A percentile compares a stretch with the other conserved stretches of the same genome.
These are phyloP conservation scores for Thelonectria blattea DNA, from an alignment of 2,329 filamentous ascomycete genomes.

Conservation along the genomic window DNA sequence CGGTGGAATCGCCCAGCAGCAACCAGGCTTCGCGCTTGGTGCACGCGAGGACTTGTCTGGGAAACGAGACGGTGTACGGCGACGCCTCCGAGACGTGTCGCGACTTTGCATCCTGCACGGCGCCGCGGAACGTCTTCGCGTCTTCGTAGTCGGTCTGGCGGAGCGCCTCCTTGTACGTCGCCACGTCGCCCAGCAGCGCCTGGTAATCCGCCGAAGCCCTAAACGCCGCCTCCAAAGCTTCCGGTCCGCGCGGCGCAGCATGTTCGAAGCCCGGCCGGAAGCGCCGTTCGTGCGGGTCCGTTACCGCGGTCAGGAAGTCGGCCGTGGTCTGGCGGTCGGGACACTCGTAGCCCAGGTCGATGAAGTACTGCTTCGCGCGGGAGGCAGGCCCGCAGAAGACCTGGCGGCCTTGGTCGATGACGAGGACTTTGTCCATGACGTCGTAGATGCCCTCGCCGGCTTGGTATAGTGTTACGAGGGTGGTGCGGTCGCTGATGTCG, in stretches of 20 bases:
- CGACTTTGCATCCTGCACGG: constrained; percentile 74
- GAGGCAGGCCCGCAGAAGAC: constrained; percentile 68
- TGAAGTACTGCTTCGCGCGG: constrained; percentile 69
- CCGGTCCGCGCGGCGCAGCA: constrained; percentile 69
- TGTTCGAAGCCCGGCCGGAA: constrained; percentile 68
- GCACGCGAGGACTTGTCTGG: constrained; percentile 71
- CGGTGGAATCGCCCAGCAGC: constrained; percentile 74
- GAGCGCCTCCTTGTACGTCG: constrained; percentile 49
- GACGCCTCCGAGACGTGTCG: constrained; percentile 71
- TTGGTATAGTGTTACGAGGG: constrained; percentile 71
- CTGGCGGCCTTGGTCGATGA: constrained; percentile 70
- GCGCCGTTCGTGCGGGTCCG: constrained; percentile 70
- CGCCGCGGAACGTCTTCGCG: constrained; percentile 69
- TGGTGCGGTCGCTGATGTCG: constrained; percentile 67
- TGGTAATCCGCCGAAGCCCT: constrained; percentile 64
- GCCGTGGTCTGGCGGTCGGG: constrained; percentile 27
- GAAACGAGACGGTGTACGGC: constrained; percentile 77
- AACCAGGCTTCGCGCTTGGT: constrained; percentile 80
- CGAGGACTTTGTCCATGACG: constrained; percentile 73
- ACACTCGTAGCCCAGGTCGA: constrained; percentile 66
- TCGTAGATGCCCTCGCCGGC: constrained; percentile 67
- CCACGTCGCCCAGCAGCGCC: constrained; percentile 62
- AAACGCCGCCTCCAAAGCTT: constrained; percentile 70
- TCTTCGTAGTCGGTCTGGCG: constrained; percentile 62
- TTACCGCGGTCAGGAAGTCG: constrained; percentile 77